Base-by-base conservation (phyloP, 345 rosid species). In the Moricandia arvensis region DNA sequence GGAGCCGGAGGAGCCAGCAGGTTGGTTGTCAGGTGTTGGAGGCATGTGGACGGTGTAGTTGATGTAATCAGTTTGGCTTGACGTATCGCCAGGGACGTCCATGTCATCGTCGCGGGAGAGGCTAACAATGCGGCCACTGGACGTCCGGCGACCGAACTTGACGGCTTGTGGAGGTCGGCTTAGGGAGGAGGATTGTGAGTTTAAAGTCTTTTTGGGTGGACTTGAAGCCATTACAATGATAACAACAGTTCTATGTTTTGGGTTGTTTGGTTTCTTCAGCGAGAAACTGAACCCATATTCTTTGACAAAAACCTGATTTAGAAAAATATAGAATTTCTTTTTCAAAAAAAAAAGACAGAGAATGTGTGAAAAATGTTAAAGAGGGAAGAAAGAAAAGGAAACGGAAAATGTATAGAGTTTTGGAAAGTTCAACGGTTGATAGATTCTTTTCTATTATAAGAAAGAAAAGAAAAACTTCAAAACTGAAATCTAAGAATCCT, bases 1-100 rank as follows among this genome's bases (percentile, higher is more conserved):
- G 6, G 82, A 80, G 0, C 80, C 83, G 2, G 82, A 73, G 21
- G 82, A 75, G 47, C 82, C 85, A 37, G 79, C 84, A 2, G 97
- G 98, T 53, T 91, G 98, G 83, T 93, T 93, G 61, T 93, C 98
- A 0, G 98, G 98, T 0, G 98, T 93, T 0, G 98, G 96, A 4
- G 98, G 98, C 96, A 93, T 80, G 73, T 91, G 82, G 30, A 93
- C 97, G 0, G 98, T 93, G 87, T 93, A 93, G 38, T 93, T 88
- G 37, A 86, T 87, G 69, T 91, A 91, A 79, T 91, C 98, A 60
- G 80, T 89, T 59, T 86, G 98, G 16, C 85, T 80, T n/a, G 89
- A 81, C 59, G 74, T 80, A 13, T 91, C 96, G 0, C 91, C 89
- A 0, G 93, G 73, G 85, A 86, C 66, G 75, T 91, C 96, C 49